Percentiles rank a stretch among this genome's conserved stretches.
Conservation (phyloP, 1,284 basidiomycete genomes). For the Moesziomyces sp. region DNA sequence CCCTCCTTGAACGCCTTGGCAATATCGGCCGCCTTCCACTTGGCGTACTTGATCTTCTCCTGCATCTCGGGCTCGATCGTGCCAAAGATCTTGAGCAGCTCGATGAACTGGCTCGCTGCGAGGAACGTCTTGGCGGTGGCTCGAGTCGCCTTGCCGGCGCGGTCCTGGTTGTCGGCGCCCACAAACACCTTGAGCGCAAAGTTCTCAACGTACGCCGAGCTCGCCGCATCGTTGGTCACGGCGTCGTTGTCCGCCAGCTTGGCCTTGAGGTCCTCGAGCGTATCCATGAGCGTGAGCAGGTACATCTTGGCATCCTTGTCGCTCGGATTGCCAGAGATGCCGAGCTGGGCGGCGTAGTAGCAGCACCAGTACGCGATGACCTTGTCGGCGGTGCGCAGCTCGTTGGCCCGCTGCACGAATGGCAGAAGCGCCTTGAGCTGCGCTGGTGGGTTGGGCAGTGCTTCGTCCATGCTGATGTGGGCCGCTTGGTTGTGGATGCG, state of each 20-base stretch:
- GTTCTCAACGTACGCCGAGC: conserved; percentile 89
- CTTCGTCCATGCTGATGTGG: conserved; percentile 31
- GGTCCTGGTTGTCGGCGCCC: conserved; percentile 89
- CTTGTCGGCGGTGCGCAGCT: conserved; percentile 82
- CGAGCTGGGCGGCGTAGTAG: conserved; percentile 89
- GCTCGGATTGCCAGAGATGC: conserved; percentile 77
- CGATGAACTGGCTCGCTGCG: conserved; percentile 86
- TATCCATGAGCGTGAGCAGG: conserved; percentile 79
- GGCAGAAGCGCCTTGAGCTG: conserved; percentile 74
- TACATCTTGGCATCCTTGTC: conserved; percentile 74
- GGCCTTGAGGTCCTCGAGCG: conserved; percentile 83
- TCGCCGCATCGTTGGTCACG: conserved; percentile 82
- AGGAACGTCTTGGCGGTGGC: conserved; percentile 87
- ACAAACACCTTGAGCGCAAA: conserved; percentile 90
- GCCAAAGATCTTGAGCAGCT: conserved; percentile 81
- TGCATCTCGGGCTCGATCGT: conserved; percentile 70
- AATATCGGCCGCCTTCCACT: conserved; percentile 92
- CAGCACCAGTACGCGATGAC: conserved; percentile 93
- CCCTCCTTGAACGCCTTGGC: conserved; percentile 86
- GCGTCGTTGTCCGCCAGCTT: conserved; percentile 81
- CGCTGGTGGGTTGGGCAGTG: conserved; percentile 42
- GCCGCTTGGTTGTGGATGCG: neutral
- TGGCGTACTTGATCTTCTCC: conserved; percentile 85
- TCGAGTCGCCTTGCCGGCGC: conserved; percentile 79
- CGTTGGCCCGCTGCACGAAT: conserved; percentile 88